Percentiles rank a stretch among this genome's conserved stretches.
Conservation (phyloP, 1,139 yeast species). For the Candida tunisiensis region DNA sequence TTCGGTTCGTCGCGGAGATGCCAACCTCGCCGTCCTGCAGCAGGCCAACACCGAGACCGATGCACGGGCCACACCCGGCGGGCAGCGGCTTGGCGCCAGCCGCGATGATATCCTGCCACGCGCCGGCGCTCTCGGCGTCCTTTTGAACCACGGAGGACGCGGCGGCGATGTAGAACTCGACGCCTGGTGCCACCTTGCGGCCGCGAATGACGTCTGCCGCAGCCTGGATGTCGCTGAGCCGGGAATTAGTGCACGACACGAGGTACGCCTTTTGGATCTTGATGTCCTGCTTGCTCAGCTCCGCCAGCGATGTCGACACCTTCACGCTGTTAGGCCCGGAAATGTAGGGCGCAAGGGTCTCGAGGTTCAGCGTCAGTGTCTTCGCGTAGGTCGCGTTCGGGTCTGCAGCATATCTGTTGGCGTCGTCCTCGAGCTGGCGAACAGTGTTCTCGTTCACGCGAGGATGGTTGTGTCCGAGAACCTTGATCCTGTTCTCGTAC, state of each 20-base stretch:
- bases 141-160: slow-evolving; percentile 87
- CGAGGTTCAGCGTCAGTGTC: slow-evolving; percentile 62
- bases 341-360: slow-evolving; percentile 76
- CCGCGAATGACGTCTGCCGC: slow-evolving; percentile 82
- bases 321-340: slow-evolving; percentile 98
- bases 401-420: slow-evolving; percentile 39
- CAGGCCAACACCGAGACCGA: slow-evolving; percentile 90
- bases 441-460: slow-evolving; percentile 55
- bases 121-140: slow-evolving; percentile 81
- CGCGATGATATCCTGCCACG: slow-evolving; percentile 76
- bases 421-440: slow-evolving; percentile 27
- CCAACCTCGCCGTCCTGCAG: slow-evolving; percentile 95
- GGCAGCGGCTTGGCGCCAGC: slow-evolving; percentile 95
- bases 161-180: slow-evolving; percentile 93
- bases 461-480: slow-evolving; percentile 71
- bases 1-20: slow-evolving; percentile 94
- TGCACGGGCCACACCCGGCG: slow-evolving; percentile 99
- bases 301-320: slow-evolving; percentile 62
- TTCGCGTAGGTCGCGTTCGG: slow-evolving; percentile 74
- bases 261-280: slow-evolving; percentile 85
- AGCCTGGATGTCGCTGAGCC: slow-evolving; percentile 82
- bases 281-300: slow-evolving; percentile 55
- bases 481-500: slow-evolving; percentile 50
- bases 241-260: slow-evolving; percentile 94
- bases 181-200: slow-evolving; percentile 70